Evolutionary conservation across 768 basidiomycete species (phyloP).

Genomic region (Mycena pura): DNA sequence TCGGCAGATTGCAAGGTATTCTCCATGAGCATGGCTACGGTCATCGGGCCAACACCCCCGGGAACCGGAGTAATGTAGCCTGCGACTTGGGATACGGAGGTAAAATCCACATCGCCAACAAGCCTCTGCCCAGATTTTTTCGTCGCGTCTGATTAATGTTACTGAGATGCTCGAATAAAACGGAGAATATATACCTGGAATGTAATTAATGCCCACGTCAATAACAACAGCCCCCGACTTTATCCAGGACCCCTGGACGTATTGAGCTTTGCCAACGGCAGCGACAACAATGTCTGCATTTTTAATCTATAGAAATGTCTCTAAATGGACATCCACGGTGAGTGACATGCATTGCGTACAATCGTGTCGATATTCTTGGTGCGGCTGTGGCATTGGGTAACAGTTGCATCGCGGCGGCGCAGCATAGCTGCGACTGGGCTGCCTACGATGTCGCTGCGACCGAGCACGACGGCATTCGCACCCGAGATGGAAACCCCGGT

Average conservation of each 20-base stretch:
- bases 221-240: conserved; percentile 96
- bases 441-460: conserved; percentile 97
- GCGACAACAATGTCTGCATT: conserved; percentile 92
- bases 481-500: conserved; percentile 83
- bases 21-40: conserved; percentile 96
- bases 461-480: conserved; percentile 88
- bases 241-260: conserved; percentile 92
- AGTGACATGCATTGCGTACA: conserved; percentile 50
- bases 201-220: conserved; percentile 97
- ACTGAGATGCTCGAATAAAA: not conserved
- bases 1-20: conserved; percentile 89
- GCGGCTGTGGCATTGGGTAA: conserved; percentile 95
- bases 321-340: not conserved
- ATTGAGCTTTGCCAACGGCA: conserved; percentile 93
- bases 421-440: conserved; percentile 93
- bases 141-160: conserved; percentile 62
- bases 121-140: conserved; percentile 96
- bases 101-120: conserved; percentile 94
- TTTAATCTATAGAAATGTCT: conserved; percentile 60
- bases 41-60: conserved; percentile 99
- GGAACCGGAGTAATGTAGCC: conserved; percentile 97
- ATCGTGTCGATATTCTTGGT: conserved; percentile 83
- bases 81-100: conserved; percentile 76
- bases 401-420: conserved; percentile 89
- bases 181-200: conserved; percentile 65